Conservation (phyloP, 305 asterid genomes). For the Fraxinus platypoda region DNA sequence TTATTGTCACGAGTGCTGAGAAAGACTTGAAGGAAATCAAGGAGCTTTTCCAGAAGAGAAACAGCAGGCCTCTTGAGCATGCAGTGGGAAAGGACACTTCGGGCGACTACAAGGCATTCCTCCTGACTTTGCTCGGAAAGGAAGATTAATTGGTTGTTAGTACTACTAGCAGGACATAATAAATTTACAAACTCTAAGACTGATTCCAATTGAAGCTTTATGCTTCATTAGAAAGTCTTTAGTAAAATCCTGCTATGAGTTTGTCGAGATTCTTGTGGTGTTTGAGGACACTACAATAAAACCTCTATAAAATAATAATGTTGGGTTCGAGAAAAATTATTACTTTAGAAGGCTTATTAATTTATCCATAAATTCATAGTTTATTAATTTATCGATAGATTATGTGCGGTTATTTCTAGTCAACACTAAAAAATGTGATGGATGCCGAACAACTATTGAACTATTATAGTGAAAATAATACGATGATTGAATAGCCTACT, state of each 20-base stretch:
- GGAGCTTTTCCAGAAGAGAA: conserved; percentile 54
- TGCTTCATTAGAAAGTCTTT: not conserved
- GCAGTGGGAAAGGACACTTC: conserved; percentile 69
- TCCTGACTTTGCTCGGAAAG: conserved; percentile 62
- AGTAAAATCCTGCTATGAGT: not conserved
- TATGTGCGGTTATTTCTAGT: not conserved
- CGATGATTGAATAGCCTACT: not conserved
- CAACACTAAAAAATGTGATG: not conserved
- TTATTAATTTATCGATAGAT: no score
- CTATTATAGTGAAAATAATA: not conserved
- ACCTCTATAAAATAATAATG: not conserved
- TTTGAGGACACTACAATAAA: no score
- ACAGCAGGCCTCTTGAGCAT: conserved; percentile 54
- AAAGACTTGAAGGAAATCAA: conserved; percentile 55
- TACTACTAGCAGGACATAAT: not conserved
- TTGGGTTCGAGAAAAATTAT: not conserved
- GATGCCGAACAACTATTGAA: not conserved
- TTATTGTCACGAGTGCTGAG: conserved; percentile 63
- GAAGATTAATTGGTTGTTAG: conserved; percentile 30
- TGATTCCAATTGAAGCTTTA: not conserved
- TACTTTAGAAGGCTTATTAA: no score
- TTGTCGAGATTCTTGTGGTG: not conserved
- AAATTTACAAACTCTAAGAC: not conserved
- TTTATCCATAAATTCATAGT: no score
- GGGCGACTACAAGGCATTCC: conserved; percentile 65